Evolutionary conservation across 768 basidiomycete species (phyloP), one percentile per base, ranked within the genome.

Genomic region (Kwoniella shandongensis): DNA sequence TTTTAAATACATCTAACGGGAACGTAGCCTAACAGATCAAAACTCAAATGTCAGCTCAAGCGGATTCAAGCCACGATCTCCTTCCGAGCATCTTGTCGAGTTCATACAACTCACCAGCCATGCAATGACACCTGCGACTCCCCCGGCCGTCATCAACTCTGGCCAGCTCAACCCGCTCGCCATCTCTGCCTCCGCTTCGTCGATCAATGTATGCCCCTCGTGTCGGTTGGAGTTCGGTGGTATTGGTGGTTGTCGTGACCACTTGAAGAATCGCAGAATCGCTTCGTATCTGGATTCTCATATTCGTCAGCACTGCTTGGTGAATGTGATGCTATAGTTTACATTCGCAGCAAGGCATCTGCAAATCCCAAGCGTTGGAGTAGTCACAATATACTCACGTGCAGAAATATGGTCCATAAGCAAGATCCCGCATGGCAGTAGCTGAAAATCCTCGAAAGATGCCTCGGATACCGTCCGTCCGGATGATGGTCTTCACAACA

Each of bases 1-100:
- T 93, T 78, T 96, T 94, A 59, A 93, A 81, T 2, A 91, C 87
- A 69, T 96, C 91, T 53, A 91, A 79, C 1, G 90, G 89, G 73
- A 94, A 96, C 0, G 91, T 93, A 2, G 79, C 73, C 72, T 76
- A 46, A 15, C 11, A 27, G 10, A 3, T 6, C 32, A 32, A 20
- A 11, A 15, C 12, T 36, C 25, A n/a, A 39, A 18, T 23, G 41
- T 51, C 22, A 35, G 22, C 42, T 29, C 48, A 20, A 22, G 40
- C 45, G 15, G 22, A 42, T 17, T 36, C 13, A 32, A 6, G 7
- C 32, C 13, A 13, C 13, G 32, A 13, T 32, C 32, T 32, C 13
- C n/a, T 32, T 13, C 32, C 32, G 32, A 32, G 32, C 7, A 6
- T 32, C 32, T 13, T 32, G 6, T 32, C 32, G 32, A 6, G 32